These are phyloP conservation scores for Nannochloropsis granulata DNA, from an alignment of 108 stramenopile genomes.

Conservation along the genomic window DNA sequence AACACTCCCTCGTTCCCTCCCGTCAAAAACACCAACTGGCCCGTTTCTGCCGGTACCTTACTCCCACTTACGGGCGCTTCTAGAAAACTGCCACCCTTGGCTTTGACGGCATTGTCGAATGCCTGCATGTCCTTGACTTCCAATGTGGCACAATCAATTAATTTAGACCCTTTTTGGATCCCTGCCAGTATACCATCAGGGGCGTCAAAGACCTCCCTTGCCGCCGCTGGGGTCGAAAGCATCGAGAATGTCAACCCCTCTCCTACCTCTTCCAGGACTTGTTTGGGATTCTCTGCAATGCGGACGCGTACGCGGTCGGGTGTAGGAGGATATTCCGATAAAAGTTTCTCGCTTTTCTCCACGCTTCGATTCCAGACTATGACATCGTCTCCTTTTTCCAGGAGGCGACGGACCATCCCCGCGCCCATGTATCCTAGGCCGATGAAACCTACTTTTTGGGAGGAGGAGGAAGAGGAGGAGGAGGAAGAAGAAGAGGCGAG, in stretches of 20 bases:
- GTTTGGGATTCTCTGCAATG: neutral
- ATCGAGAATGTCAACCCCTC: neutral
- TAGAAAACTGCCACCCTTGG: constrained; percentile 64
- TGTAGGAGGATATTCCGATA: neutral
- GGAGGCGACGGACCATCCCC: neutral
- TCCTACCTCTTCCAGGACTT: neutral
- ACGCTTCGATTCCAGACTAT: neutral
- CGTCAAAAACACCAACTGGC: constrained; percentile 75
- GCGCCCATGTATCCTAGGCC: neutral
- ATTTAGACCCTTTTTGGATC: neutral
- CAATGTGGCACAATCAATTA: neutral
- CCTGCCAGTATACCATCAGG: neutral
- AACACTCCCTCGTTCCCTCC: constrained; percentile 60
- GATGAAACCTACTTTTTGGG: neutral
- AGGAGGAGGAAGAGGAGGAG: neutral
- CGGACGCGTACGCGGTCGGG: neutral
- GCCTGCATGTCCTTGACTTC: neutral
- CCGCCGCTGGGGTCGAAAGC: neutral
- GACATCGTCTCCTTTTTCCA: neutral
- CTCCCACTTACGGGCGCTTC: constrained; percentile 55
- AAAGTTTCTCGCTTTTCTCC: neutral
- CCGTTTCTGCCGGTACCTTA: constrained; percentile 65
- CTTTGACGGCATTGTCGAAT: constrained; percentile 31
- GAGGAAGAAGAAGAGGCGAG: neutral
- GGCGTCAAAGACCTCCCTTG: neutral